A percentile compares a stretch with the other conserved stretches of the same genome.
Evolutionary conservation across 1,139 yeast genomes (phyloP).

Genomic region (Pichia sorboxylosa): DNA sequence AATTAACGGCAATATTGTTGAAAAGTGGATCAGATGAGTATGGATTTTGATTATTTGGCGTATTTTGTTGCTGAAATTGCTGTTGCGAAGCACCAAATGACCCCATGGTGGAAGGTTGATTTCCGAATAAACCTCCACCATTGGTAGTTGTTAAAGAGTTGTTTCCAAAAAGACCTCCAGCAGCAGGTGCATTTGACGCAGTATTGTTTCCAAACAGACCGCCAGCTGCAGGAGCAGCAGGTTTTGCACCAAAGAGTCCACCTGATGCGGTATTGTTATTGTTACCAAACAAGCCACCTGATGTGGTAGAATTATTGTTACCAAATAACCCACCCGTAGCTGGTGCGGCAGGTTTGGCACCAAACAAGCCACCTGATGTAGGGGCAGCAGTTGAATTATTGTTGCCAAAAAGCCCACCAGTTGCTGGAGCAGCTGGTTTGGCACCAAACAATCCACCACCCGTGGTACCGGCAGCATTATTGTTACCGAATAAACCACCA

Average conservation of each 20-base stretch:
- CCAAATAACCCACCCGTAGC: conserved; percentile 10
- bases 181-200: conserved; percentile 8
- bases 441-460: conserved; percentile 20
- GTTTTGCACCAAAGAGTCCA: conserved; percentile 21
- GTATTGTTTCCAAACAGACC: conserved; percentile 27
- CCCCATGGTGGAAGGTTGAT: conserved; percentile 17
- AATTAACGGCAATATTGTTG: conserved; percentile 23
- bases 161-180: conserved; percentile 28
- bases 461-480: conserved; percentile 4
- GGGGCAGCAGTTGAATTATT: conserved; percentile 3
- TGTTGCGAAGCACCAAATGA: conserved; percentile 23
- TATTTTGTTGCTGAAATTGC: conserved; percentile 10
- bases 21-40: conserved; percentile 43
- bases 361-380: conserved; percentile 23
- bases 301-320: conserved; percentile 15
- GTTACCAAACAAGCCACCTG: conserved; percentile 13
- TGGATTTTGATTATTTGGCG: conserved; percentile 29
- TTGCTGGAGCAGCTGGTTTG: conserved; percentile 10
- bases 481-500: conserved; percentile 7
- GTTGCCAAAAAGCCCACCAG: conserved; percentile 18
- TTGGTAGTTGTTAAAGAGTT: conserved; percentile 10
- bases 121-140: conserved; percentile 23
- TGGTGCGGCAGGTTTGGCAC: conserved; percentile 18
- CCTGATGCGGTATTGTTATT: conserved; percentile 2
- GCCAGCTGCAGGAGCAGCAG: conserved; percentile 15